A percentile compares a stretch with the other conserved stretches of the same genome.
phyloP scores from a whole-genome alignment of 108 stramenopile species.

The Mediolabrus comicus region DNA sequence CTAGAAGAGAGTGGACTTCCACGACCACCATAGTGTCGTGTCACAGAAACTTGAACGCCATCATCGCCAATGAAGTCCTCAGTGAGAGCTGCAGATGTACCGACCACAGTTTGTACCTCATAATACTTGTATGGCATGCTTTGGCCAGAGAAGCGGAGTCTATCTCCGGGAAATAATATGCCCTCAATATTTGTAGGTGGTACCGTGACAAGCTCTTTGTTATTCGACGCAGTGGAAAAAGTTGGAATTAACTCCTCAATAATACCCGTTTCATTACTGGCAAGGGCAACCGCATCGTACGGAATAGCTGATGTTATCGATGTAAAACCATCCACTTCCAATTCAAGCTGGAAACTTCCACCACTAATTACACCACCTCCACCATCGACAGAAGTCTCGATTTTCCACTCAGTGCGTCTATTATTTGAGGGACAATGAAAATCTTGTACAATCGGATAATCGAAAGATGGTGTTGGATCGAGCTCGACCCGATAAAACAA shows the following conservation, averaged over 20 bases:
- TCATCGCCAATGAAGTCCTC: constrained; percentile 26
- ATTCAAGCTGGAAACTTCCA: constrained; percentile 61
- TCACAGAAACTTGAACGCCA: constrained; percentile 34
- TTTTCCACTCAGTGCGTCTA: constrained; percentile 62
- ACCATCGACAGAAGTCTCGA: constrained; percentile 40
- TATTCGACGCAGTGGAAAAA: constrained; percentile 21
- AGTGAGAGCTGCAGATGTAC: constrained; percentile 29
- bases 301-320: constrained; percentile 64
- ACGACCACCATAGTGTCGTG: constrained; percentile 59
- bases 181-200: constrained; percentile 38
- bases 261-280: constrained; percentile 62
- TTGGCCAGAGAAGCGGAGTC: constrained; percentile 47
- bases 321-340: constrained; percentile 49
- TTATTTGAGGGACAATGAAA: constrained; percentile 70
- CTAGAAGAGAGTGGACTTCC: constrained; percentile 45
- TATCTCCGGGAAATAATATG: constrained; percentile 54
- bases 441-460: constrained; percentile 64
- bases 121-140: constrained; percentile 41
- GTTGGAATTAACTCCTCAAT: constrained; percentile 26
- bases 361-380: constrained; percentile 28
- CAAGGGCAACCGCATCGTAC: constrained; percentile 73
- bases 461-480: constrained; percentile 73
- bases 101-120: constrained; percentile 38
- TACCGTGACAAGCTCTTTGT: constrained; percentile 24
- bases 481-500: constrained; percentile 77